A percentile compares a stretch with the other conserved stretches of the same genome.
These are phyloP conservation scores for Mycena pura DNA, from an alignment of 768 basidiomycete genomes.

Conservation along the genomic window DNA sequence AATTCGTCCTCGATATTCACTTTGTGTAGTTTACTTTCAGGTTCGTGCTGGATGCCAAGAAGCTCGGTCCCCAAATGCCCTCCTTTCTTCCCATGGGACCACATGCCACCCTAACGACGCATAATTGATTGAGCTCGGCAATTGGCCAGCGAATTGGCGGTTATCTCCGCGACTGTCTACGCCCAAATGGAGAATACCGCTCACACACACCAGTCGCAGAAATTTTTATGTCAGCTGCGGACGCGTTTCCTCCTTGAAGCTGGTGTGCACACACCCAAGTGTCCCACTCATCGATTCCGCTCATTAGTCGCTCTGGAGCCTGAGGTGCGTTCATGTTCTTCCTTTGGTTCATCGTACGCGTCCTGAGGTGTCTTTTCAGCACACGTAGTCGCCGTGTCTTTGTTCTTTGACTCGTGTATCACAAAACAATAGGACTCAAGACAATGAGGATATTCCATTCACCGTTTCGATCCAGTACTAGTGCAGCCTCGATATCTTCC, in stretches of 20 bases:
- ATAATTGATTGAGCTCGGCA: not conserved
- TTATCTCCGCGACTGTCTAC: not conserved
- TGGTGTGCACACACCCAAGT: constrained; percentile 17
- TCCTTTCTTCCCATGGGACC: not conserved
- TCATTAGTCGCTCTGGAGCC: not conserved
- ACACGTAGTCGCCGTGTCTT: not conserved
- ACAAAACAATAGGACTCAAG: not conserved
- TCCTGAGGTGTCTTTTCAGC: constrained; percentile 3
- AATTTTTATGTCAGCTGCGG: constrained; percentile 10
- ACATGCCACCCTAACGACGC: constrained; percentile 2
- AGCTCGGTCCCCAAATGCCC: no score
- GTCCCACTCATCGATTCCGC: not conserved
- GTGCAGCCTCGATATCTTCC: constrained; percentile 12
- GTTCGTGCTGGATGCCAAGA: no score
- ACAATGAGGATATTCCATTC: constrained; percentile 4
- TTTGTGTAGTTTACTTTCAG: no score
- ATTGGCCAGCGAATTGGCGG: not conserved
- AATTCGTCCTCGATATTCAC: no score
- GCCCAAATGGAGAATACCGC: constrained; percentile 2
- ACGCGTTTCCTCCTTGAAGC: constrained; percentile 1
- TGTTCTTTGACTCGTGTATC: constrained; percentile 2
- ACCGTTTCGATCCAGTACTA: not conserved
- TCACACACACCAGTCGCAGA: not conserved
- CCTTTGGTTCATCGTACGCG: not conserved
- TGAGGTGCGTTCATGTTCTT: not conserved